Evolutionary conservation across 768 basidiomycete species (phyloP).

Genomic region (Coprinopsis marcescibilis): DNA sequence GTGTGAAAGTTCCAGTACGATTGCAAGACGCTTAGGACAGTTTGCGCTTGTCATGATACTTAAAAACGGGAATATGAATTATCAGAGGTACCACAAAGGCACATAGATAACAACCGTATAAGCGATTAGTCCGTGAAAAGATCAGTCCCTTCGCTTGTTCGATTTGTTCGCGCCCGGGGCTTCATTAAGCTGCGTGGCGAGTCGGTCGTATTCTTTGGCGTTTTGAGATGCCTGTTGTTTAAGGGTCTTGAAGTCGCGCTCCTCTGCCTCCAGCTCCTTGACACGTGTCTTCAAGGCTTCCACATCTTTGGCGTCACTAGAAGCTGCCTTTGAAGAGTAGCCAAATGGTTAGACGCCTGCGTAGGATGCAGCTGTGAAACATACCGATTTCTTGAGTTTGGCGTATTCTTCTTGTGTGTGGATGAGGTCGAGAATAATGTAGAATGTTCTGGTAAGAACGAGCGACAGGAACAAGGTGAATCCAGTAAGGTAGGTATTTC

Average conservation of each 20-base stretch:
- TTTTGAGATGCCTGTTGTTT: slow-evolving; percentile 82
- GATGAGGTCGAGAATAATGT: slow-evolving; percentile 87
- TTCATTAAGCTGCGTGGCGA: slow-evolving; percentile 73
- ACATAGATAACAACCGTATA: background rate
- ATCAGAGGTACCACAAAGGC: background rate
- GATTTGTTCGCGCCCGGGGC: slow-evolving; percentile 51
- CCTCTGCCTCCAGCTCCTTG: slow-evolving; percentile 48
- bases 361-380: slow-evolving; percentile 8
- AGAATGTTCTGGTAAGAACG: slow-evolving; percentile 88
- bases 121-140: background rate
- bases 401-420: slow-evolving; percentile 85
- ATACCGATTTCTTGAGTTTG: slow-evolving; percentile 64
- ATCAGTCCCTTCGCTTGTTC: slow-evolving; percentile 62
- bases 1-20: no score
- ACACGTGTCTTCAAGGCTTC: slow-evolving; percentile 66
- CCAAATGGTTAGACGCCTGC: background rate
- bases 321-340: slow-evolving; percentile 13
- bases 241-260: slow-evolving; percentile 67
- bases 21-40: no score
- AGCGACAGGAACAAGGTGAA: slow-evolving; percentile 95
- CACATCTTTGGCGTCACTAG: slow-evolving; percentile 48
- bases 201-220: slow-evolving; percentile 73
- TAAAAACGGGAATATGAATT: no score
- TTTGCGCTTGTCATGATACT: no score
- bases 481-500: slow-evolving; percentile 89